These are phyloP conservation scores for Crithidia acanthocephali DNA, from an alignment of 208 protist genomes.

Conservation along the genomic window DNA sequence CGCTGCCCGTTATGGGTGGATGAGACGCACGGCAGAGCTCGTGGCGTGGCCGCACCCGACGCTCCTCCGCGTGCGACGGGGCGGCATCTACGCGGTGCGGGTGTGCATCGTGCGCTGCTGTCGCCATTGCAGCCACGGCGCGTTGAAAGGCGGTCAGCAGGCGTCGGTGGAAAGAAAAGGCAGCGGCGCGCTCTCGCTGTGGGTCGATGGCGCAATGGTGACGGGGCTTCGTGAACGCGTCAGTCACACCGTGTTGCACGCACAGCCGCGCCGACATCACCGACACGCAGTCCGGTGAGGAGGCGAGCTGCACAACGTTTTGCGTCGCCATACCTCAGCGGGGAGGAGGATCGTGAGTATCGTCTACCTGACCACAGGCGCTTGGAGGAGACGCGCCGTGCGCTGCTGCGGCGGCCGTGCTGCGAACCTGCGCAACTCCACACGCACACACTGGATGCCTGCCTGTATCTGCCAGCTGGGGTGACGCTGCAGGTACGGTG, in stretches of 20 bases:
- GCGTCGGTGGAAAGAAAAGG: conserved; percentile 1
- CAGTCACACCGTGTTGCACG: conserved; percentile 20
- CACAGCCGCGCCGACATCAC: background rate
- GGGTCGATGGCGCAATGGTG: conserved; percentile 19
- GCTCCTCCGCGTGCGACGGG: conserved; percentile 24
- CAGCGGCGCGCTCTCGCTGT: conserved; percentile 12
- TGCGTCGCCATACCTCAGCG: too few relatives aligned
- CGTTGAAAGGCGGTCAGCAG: background rate
- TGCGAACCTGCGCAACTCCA: conserved; percentile 40
- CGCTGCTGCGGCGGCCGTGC: conserved; percentile 29
- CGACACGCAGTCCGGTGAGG: too few relatives aligned
- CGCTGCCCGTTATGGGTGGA: conserved; percentile 13
- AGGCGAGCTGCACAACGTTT: too few relatives aligned
- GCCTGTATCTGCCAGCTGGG: conserved; percentile 48
- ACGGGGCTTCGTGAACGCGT: conserved; percentile 11
- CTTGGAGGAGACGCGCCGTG: conserved; percentile 7
- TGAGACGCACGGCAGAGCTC: conserved; percentile 20
- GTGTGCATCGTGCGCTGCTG: conserved; percentile 47
- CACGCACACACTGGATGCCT: conserved; percentile 52
- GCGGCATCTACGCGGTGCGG: conserved; percentile 49
- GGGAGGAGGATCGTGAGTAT: too few relatives aligned
- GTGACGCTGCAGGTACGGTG: conserved; percentile 52
- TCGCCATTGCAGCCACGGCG: conserved; percentile 18
- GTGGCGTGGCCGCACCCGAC: conserved; percentile 32
- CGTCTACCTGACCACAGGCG: conserved; percentile 6